These are phyloP conservation scores for Fusarium sp. DNA, from an alignment of 2,329 filamentous ascomycete genomes.

Conservation along the genomic window DNA sequence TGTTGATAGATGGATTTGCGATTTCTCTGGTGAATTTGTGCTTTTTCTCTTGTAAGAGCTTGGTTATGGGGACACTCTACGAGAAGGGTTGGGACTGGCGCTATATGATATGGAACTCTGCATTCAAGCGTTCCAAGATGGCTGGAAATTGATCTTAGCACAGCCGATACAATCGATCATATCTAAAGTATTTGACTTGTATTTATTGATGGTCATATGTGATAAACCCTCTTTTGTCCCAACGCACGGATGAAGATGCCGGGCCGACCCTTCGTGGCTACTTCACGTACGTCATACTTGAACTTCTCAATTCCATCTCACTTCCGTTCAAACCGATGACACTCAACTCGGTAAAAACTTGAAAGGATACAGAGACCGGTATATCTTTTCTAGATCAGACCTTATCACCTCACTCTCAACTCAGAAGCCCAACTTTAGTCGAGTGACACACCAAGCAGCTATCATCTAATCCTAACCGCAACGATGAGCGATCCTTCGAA, in stretches of 20 bases:
- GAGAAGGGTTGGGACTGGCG: not conserved
- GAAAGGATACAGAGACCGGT: not conserved
- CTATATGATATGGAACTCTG: not conserved
- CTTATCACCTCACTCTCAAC: not conserved
- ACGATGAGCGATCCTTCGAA: slow-evolving; percentile 29
- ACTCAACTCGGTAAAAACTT: not conserved
- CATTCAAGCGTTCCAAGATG: not conserved
- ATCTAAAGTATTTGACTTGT: not conserved
- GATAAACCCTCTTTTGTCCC: not conserved
- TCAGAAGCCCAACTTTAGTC: not conserved
- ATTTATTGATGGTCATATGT: not conserved
- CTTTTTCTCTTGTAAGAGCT: not conserved
- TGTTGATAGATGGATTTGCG: slow-evolving; percentile 1
- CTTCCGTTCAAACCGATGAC: not conserved
- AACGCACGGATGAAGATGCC: not conserved
- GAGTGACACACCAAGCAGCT: not conserved
- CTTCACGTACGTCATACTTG: slow-evolving; percentile 27
- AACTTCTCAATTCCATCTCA: not conserved
- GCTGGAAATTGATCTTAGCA: not conserved
- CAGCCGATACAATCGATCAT: not conserved
- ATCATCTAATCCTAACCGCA: not conserved
- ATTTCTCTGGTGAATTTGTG: not conserved
- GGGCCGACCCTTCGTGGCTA: not conserved
- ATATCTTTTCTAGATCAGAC: not conserved
- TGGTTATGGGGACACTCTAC: not conserved